Conservation (phyloP, 1,139 yeast genomes). For the Geotrichum klebahnii region DNA sequence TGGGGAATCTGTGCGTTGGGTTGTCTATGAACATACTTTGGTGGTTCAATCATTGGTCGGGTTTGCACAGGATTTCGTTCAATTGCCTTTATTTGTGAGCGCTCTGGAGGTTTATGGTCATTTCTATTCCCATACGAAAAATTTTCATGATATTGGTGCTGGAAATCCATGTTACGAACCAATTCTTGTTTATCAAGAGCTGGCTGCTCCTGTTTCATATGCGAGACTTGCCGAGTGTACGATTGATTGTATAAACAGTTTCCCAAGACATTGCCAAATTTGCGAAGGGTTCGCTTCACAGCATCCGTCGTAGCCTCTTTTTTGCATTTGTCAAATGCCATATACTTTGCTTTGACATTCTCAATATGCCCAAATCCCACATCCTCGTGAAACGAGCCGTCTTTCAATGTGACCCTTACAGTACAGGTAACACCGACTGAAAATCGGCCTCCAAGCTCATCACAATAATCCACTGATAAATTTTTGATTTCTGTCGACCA, state of each 20-base stretch:
- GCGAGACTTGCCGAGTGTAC: constrained; percentile 50
- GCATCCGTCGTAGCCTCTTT: constrained; percentile 82
- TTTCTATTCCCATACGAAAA: constrained; percentile 39
- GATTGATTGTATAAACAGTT: constrained; percentile 68
- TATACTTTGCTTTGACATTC: constrained; percentile 57
- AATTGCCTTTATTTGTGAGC: too few species aligned
- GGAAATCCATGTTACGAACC: constrained; percentile 16
- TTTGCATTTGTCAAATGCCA: constrained; percentile 70
- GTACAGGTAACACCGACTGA: constrained; percentile 59
- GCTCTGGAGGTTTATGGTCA: too few species aligned
- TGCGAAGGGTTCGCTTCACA: constrained; percentile 65
- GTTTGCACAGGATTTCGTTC: too few species aligned
- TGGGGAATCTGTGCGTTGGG: background rate
- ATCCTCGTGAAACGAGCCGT: constrained; percentile 74
- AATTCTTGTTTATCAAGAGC: constrained; percentile 13
- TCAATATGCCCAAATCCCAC: constrained; percentile 72
- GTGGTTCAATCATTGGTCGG: background rate
- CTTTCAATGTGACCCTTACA: constrained; percentile 64
- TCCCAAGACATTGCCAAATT: constrained; percentile 74
- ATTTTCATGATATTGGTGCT: constrained; percentile 28
- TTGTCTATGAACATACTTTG: constrained; percentile 15
- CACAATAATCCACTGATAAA: constrained; percentile 37
- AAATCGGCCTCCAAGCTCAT: constrained; percentile 43
- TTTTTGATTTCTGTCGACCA: constrained; percentile 55
- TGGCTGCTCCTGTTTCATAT: constrained; percentile 36